These are phyloP conservation scores for Phialophora expanda DNA, from an alignment of 2,329 filamentous ascomycete species.

Conservation along the genomic window DNA sequence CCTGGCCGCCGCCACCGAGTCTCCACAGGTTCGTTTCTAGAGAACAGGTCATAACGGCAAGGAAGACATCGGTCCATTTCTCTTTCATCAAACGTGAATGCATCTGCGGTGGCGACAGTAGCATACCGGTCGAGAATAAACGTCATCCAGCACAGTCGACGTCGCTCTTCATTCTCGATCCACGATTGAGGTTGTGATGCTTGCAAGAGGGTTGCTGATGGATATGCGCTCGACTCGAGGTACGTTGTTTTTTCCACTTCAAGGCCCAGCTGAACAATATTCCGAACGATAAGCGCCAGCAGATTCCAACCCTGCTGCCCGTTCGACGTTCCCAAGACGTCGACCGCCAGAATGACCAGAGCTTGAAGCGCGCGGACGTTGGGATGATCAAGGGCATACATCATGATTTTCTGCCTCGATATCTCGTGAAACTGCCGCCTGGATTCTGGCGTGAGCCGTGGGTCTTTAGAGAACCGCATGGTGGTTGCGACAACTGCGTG, in stretches of 20 bases:
- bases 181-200: conserved; percentile 82
- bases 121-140: conserved; percentile 89
- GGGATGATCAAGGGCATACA: conserved; percentile 87
- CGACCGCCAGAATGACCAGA: conserved; percentile 81
- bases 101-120: conserved; percentile 87
- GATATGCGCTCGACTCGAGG: conserved; percentile 75
- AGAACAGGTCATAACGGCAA: conserved; percentile 84
- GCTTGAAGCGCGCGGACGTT: conserved; percentile 87
- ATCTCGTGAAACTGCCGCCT: conserved; percentile 76
- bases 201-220: conserved; percentile 82
- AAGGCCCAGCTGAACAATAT: conserved; percentile 84
- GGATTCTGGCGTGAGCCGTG: conserved; percentile 72
- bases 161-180: conserved; percentile 84
- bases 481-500: conserved; percentile 90
- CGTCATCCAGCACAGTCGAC: conserved; percentile 91
- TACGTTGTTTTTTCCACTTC: conserved; percentile 82
- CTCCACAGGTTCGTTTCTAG: conserved; percentile 80
- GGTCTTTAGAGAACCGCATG: conserved; percentile 79
- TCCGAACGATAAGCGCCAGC: conserved; percentile 83
- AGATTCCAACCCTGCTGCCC: conserved; percentile 92
- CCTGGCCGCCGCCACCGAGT: conserved; percentile 74
- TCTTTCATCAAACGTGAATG: conserved; percentile 85
- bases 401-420: conserved; percentile 82
- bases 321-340: conserved; percentile 84
- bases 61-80: conserved; percentile 87